phyloP scores from a whole-genome alignment of 768 basidiomycete species.

The Termitomyces eurrhizus region DNA sequence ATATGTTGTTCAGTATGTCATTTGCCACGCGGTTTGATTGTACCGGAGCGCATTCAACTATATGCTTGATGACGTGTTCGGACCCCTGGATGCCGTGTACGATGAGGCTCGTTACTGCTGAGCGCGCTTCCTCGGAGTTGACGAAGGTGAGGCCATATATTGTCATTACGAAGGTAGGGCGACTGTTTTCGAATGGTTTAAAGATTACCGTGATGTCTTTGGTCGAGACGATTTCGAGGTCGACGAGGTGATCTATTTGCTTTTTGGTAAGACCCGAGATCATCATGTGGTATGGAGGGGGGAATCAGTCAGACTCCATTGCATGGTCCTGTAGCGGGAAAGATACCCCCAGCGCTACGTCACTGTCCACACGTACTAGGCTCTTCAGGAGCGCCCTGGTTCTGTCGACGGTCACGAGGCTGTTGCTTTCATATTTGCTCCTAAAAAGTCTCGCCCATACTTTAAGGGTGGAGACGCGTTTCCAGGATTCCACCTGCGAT shows the following conservation, averaged over 20 bases:
- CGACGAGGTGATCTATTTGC: neutral
- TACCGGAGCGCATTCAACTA: neutral
- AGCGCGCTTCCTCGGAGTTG: neutral
- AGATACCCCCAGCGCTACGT: neutral
- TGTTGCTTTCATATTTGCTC: neutral
- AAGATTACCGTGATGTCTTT: neutral
- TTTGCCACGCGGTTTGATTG: neutral
- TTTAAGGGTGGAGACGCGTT: too few relatives aligned
- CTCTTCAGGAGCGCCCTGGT: neutral
- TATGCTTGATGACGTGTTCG: neutral
- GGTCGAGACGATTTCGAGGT: neutral
- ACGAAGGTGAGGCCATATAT: neutral
- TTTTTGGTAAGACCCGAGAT: neutral
- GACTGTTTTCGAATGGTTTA: neutral
- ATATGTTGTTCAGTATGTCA: neutral
- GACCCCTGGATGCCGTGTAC: neutral
- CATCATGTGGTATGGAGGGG: neutral
- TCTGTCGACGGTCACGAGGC: neutral
- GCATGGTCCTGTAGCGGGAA: neutral
- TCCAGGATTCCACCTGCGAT: too few relatives aligned
- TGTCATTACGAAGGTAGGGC: neutral
- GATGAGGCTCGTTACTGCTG: neutral
- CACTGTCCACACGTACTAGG: neutral
- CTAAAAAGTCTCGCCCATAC: neutral
- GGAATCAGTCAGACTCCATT: neutral